Conservation (phyloP, 2,329 filamentous ascomycete species). For the Pezizomycotina sp. region DNA sequence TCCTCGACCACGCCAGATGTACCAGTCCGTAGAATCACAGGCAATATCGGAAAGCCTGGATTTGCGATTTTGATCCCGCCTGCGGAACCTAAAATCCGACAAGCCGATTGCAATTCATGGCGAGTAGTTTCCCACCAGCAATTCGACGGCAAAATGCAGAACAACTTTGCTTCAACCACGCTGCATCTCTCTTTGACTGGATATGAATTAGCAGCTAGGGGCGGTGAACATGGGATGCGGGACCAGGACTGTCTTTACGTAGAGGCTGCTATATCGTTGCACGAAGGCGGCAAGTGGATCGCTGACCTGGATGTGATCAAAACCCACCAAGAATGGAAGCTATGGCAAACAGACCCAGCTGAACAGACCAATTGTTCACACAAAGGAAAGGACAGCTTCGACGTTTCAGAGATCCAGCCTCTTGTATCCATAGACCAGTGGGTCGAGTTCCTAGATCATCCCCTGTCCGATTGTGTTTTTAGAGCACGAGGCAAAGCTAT, state of each 20-base stretch:
- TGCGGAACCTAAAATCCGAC: slow-evolving; percentile 4
- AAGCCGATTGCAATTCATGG: slow-evolving; percentile 5
- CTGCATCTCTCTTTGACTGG: slow-evolving; percentile 24
- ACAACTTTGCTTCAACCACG: slow-evolving; percentile 20
- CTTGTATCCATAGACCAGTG: not conserved
- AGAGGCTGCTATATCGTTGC: slow-evolving; percentile 19
- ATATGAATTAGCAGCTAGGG: slow-evolving; percentile 17
- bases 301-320: slow-evolving; percentile 21
- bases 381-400: not conserved
- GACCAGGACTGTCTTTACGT: slow-evolving; percentile 20
- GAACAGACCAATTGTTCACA: not conserved
- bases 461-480: not conserved
- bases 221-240: slow-evolving; percentile 8
- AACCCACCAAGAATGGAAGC: too few species aligned
- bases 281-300: slow-evolving; percentile 23
- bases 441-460: not conserved
- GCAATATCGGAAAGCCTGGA: slow-evolving; percentile 21
- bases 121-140: slow-evolving; percentile 15
- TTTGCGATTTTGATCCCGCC: slow-evolving; percentile 19
- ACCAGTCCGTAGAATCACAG: slow-evolving; percentile 1
- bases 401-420: not conserved
- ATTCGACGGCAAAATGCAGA: slow-evolving; percentile 20
- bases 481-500: not conserved
- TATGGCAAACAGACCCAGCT: not conserved
- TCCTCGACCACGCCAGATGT: not conserved